Conservation (phyloP, 2,329 filamentous ascomycete species). For the Fusarium sp. region DNA sequence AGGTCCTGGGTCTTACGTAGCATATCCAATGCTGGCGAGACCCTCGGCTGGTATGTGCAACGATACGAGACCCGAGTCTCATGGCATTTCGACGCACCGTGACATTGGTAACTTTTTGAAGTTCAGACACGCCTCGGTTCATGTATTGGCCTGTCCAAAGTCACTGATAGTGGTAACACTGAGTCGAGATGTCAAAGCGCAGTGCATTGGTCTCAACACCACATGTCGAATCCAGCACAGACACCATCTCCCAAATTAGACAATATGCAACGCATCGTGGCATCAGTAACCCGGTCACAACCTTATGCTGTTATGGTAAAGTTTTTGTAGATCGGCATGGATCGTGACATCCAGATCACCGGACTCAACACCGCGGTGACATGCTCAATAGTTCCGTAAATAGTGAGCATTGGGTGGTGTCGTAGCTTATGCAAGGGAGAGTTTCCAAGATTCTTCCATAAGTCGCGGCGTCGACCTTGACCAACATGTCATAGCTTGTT, state of each 20-base stretch:
- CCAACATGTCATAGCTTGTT: slow-evolving; percentile 27
- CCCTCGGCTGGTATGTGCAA: slow-evolving; percentile 1
- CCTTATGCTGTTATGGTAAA: slow-evolving; percentile 3
- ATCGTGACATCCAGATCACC: slow-evolving; percentile 24
- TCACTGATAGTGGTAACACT: slow-evolving; percentile 1
- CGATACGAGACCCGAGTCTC: slow-evolving; percentile 7
- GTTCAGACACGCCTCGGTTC: slow-evolving; percentile 3
- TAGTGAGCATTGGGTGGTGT: slow-evolving; percentile 19
- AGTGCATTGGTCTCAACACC: slow-evolving; percentile 7
- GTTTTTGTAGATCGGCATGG: slow-evolving; percentile 25
- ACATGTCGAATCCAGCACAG: slow-evolving; percentile 9
- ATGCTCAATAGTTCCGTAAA: slow-evolving; percentile 13
- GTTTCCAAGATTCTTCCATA: slow-evolving; percentile 8
- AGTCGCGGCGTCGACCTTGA: slow-evolving; percentile 18
- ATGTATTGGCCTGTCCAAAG: not conserved
- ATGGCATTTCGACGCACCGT: slow-evolving; percentile 8
- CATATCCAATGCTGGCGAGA: slow-evolving; percentile 16
- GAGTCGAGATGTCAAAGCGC: slow-evolving; percentile 10
- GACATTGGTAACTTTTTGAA: slow-evolving; percentile 1
- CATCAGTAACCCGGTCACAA: slow-evolving; percentile 13
- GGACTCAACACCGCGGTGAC: slow-evolving; percentile 11
- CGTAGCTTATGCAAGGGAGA: slow-evolving; percentile 38
- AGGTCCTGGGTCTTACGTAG: slow-evolving; percentile 4
- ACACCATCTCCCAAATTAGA: slow-evolving; percentile 20
- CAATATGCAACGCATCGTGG: slow-evolving; percentile 16